Base-by-base conservation (phyloP, 345 rosid species). In the Ceriops zippeliana region DNA sequence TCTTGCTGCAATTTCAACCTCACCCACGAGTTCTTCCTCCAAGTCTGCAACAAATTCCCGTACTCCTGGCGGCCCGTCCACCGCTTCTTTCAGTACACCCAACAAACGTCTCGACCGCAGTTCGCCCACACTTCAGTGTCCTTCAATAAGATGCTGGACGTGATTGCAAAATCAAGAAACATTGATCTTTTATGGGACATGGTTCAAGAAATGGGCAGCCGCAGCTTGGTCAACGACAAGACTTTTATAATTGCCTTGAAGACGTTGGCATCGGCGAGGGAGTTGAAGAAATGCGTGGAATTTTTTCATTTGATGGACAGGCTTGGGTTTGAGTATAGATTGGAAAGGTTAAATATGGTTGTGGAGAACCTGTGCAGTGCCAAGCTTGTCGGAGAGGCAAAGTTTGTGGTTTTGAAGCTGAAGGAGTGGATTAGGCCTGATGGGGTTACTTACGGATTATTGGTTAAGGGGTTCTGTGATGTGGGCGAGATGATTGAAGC, bases 51-150 rank as follows among this genome's bases (percentile, higher is more conserved):
- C 86, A 82, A 76, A 21, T 90, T 90, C 76, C 90, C 86, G 49
- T 82, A 70, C 79, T 90, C 93, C 0, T 90, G 96, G 97, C 90
- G 92, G 22, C 98, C 97, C 28, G 83, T 89, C 49, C 78, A 87
- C 77, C 89, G 91, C 21, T 89, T 93, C 74, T 89, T 80, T 72
- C 86, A 69, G 28, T 93, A 85, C 84, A 81, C 84, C 21, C 82
- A 76, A 19, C 81, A 52, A 22, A 21, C 61, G 16, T 26, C 78
- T 3, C 72, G 68, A 60, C 80, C 86, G 0, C 63, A 59, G 13
- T 86, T 88, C 62, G 0, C 69, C 53, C 96, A 88, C 75, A 80
- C 81, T 20, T 61, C 88, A 1, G 63, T 81, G 57, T 85, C 96
- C 26, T 75, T 77, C 79, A 93, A 93, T 78, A 93, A 89, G 78